A percentile compares a stretch with the other conserved stretches of the same genome.
Conservation (phyloP, 805 yeast genomes). For the Candida tallmaniae region DNA sequence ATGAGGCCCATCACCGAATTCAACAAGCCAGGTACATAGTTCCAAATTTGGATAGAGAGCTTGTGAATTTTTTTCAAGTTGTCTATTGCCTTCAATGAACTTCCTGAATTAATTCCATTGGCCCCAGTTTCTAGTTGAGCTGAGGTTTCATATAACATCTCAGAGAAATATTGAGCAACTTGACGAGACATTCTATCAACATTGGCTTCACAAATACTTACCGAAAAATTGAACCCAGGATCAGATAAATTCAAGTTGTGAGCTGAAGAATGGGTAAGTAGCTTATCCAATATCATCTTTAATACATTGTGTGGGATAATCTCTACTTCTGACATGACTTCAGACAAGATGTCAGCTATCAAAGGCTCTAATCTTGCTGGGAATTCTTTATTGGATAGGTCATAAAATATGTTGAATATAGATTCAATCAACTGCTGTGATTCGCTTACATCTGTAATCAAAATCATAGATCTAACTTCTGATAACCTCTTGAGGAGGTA, state of each 20-base stretch:
- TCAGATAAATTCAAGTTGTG: conserved; percentile 31
- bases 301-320: conserved; percentile 57
- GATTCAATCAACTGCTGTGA: conserved; percentile 49
- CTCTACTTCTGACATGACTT: conserved; percentile 67
- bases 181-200: conserved; percentile 71
- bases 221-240: conserved; percentile 62
- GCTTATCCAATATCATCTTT: conserved; percentile 61
- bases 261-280: conserved; percentile 27
- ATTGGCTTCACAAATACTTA: conserved; percentile 64
- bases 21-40: conserved; percentile 66
- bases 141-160: conserved; percentile 54
- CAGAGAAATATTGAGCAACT: conserved; percentile 76
- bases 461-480: conserved; percentile 68
- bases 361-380: conserved; percentile 54
- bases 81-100: conserved; percentile 19
- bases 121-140: conserved; percentile 20
- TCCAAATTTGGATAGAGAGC: conserved; percentile 68
- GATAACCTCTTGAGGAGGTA: conserved; percentile 65
- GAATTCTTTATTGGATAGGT: conserved; percentile 41
- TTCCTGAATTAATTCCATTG: conserved; percentile 10
- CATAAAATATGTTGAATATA: conserved; percentile 62
- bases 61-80: conserved; percentile 59
- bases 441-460: conserved; percentile 70
- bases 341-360: conserved; percentile 68
- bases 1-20: conserved; percentile 72